Conservation (phyloP, 345 rosid species). For the Erodium maritimum region DNA sequence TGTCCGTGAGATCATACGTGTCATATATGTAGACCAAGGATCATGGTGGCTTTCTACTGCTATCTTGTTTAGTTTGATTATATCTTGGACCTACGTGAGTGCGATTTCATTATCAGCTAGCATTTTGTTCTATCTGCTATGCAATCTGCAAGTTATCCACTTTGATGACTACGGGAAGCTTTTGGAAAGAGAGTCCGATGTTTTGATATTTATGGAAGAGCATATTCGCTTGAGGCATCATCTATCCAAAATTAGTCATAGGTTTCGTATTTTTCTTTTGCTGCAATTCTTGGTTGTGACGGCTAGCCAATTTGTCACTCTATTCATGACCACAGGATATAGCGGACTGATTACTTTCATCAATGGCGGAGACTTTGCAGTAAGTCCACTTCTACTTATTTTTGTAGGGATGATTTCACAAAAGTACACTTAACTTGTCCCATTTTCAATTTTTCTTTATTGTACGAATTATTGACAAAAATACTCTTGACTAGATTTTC, state of each 20-base stretch:
- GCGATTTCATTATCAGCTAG: slow-evolving; percentile 60
- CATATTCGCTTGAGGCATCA: slow-evolving; percentile 63
- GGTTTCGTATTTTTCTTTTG: slow-evolving; percentile 82
- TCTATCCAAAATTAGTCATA: slow-evolving; percentile 91
- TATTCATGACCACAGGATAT: slow-evolving; percentile 67
- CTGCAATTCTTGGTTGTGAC: slow-evolving; percentile 67
- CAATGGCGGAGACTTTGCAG: slow-evolving; percentile 87
- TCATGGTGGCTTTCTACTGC: slow-evolving; percentile 63
- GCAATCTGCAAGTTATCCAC: slow-evolving; percentile 90
- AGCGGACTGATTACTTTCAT: slow-evolving; percentile 46
- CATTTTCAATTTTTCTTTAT: no score
- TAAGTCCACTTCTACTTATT: slow-evolving; percentile 22
- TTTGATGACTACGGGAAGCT: slow-evolving; percentile 67
- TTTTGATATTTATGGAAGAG: slow-evolving; percentile 50
- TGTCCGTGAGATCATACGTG: slow-evolving; percentile 45
- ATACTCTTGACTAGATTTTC: no score
- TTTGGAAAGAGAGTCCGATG: slow-evolving; percentile 54
- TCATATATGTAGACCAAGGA: slow-evolving; percentile 32
- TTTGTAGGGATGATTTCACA: no score
- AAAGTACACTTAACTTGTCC: no score
- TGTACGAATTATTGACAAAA: no score
- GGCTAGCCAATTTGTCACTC: slow-evolving; percentile 57
- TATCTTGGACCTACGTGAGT: slow-evolving; percentile 74
- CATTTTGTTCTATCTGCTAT: slow-evolving; percentile 69
- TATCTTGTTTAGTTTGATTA: slow-evolving; percentile 33